Conservation (phyloP, 2,329 filamentous ascomycete species). For the Claviceps pazoutovae region DNA sequence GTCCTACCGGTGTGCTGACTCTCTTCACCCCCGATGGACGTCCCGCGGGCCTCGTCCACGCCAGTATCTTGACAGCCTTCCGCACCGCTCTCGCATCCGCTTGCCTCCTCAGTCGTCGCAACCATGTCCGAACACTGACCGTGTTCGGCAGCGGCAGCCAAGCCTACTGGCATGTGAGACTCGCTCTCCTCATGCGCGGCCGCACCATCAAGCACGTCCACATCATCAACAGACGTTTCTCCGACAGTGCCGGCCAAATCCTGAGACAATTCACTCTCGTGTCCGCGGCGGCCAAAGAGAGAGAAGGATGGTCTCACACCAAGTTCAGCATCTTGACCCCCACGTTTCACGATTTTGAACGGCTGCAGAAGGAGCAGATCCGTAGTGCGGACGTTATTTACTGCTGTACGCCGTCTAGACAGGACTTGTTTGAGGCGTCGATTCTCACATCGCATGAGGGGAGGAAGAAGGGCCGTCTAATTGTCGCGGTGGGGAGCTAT, state of each 20-base stretch:
- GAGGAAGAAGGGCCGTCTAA: conserved; percentile 53
- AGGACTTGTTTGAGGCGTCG: conserved; percentile 59
- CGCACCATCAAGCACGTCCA: conserved; percentile 63
- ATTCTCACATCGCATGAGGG: conserved; percentile 62
- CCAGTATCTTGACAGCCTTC: conserved; percentile 64
- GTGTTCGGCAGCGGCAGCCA: conserved; percentile 84
- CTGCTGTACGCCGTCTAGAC: conserved; percentile 67
- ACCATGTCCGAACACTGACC: conserved; percentile 58
- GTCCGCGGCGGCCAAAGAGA: conserved; percentile 28
- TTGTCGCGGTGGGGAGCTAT: conserved; percentile 58
- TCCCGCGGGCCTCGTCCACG: conserved; percentile 56
- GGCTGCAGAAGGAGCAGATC: conserved; percentile 58
- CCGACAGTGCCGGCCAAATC: conserved; percentile 37
- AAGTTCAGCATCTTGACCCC: conserved; percentile 59
- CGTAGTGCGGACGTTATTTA: conserved; percentile 68
- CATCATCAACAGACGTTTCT: conserved; percentile 66
- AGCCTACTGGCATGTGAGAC: conserved; percentile 86
- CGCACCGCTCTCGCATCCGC: conserved; percentile 62
- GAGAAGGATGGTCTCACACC: conserved; percentile 48
- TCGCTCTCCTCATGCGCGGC: conserved; percentile 62
- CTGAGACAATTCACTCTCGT: conserved; percentile 34
- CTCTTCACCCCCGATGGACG: conserved; percentile 49
- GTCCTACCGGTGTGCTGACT: conserved; percentile 53
- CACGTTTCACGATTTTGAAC: conserved; percentile 50
- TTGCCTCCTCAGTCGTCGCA: conserved; percentile 50